These are phyloP conservation scores for Apostasia ramifera DNA, from an alignment of 106 monocot genomes.

Conservation along the genomic window DNA sequence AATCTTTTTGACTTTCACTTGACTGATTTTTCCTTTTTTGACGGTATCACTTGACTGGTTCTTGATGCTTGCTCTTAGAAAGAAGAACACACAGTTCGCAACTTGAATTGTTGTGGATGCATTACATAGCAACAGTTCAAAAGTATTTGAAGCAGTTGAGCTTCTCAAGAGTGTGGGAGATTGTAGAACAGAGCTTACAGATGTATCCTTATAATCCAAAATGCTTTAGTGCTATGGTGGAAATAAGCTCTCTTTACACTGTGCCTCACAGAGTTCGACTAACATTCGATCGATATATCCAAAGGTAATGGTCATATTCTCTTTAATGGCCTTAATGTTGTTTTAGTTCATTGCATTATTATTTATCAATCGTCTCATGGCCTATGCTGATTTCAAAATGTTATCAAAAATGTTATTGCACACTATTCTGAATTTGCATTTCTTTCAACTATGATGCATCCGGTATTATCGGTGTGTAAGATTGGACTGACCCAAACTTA, in stretches of 20 bases:
- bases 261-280: slow-evolving; percentile 63
- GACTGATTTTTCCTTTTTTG: too few relatives aligned
- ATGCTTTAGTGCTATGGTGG: slow-evolving; percentile 35
- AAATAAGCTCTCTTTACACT: slow-evolving; percentile 44
- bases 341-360: neutral
- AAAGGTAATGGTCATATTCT: slow-evolving; percentile 35
- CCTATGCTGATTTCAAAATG: too few relatives aligned
- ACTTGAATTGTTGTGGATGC: slow-evolving; percentile 59
- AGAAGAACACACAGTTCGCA: slow-evolving; percentile 54
- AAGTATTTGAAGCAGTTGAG: slow-evolving; percentile 46
- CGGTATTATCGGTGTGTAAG: too few relatives aligned
- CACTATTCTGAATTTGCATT: too few relatives aligned
- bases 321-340: neutral
- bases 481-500: too few relatives aligned
- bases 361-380: too few relatives aligned
- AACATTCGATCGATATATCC: slow-evolving; percentile 52
- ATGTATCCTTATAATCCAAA: slow-evolving; percentile 81
- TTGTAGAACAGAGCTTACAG: slow-evolving; percentile 46
- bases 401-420: too few relatives aligned
- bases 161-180: slow-evolving; percentile 52
- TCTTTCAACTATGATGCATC: too few relatives aligned
- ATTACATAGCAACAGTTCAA: slow-evolving; percentile 51
- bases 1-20: neutral
- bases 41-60: slow-evolving; percentile 2
- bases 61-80: slow-evolving; percentile 29